These are phyloP conservation scores for Fragaria vesca DNA, from an alignment of 306 rosid species.

Conservation along the genomic window DNA sequence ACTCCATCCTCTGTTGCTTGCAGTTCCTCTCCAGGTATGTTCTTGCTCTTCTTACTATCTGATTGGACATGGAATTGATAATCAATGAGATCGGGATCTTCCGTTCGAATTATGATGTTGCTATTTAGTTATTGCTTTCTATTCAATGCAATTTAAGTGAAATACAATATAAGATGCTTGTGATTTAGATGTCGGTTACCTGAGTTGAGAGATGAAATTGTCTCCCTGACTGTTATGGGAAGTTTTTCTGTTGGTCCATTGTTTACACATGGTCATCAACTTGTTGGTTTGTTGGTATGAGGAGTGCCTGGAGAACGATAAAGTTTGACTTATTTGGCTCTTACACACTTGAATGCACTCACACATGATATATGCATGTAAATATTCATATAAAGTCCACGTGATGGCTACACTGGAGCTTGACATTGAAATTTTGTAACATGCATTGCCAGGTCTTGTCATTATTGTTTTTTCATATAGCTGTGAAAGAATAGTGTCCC, in stretches of 20 bases:
- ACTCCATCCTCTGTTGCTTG: slow-evolving; percentile 97
- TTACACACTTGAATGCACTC: background rate
- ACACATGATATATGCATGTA: background rate
- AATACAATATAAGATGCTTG: background rate
- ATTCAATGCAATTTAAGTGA: background rate
- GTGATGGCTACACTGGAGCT: background rate
- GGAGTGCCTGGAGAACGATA: background rate
- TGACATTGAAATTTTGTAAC: background rate
- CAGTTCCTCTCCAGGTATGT: slow-evolving; percentile 92
- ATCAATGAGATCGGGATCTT: background rate
- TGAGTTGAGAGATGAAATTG: background rate
- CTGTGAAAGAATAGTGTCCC: background rate
- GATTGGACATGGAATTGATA: background rate
- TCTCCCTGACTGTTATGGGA: background rate
- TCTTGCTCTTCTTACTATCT: background rate
- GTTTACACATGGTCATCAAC: background rate
- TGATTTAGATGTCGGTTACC: background rate
- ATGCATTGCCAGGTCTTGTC: background rate
- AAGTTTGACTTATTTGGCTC: background rate
- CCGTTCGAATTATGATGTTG: background rate
- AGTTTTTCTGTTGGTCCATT: background rate
- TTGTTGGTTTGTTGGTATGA: background rate
- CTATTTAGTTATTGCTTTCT: background rate
- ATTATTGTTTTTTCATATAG: background rate
- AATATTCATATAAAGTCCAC: background rate